phyloP scores from a whole-genome alignment of 768 basidiomycete genomes.

The Pulveroboletus sp. region DNA sequence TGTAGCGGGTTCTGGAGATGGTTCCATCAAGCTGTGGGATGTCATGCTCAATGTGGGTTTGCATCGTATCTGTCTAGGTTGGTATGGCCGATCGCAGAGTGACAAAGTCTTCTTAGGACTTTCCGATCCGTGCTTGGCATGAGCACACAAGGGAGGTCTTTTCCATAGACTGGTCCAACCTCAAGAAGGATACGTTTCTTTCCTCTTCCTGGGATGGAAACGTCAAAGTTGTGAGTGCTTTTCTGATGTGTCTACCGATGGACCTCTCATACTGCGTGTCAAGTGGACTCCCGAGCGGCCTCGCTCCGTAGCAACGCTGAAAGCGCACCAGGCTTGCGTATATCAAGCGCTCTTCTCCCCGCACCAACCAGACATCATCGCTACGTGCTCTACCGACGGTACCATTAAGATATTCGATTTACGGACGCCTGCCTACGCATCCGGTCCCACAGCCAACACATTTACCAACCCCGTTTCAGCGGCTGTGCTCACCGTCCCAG shows the following conservation, averaged over 20 bases:
- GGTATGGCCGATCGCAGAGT: constrained; percentile 24
- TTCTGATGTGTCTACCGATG: not conserved
- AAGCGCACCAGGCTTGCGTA: constrained; percentile 81
- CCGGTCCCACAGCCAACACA: constrained; percentile 47
- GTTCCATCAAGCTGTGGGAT: constrained; percentile 90
- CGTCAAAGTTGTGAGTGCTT: constrained; percentile 74
- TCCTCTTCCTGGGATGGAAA: constrained; percentile 92
- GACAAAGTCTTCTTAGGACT: constrained; percentile 54
- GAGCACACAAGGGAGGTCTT: constrained; percentile 94
- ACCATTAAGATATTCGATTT: constrained; percentile 82
- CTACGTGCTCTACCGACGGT: constrained; percentile 86
- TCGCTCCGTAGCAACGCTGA: constrained; percentile 75
- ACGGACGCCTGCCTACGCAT: constrained; percentile 58
- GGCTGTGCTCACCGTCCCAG: constrained; percentile 74
- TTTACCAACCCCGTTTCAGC: constrained; percentile 70
- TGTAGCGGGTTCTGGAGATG: constrained; percentile 86
- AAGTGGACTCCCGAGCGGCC: constrained; percentile 88
- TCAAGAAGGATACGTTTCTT: constrained; percentile 83
- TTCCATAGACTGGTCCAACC: constrained; percentile 93
- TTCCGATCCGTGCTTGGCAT: constrained; percentile 89
- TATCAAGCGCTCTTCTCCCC: constrained; percentile 94
- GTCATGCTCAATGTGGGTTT: constrained; percentile 71
- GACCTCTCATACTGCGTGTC: not conserved
- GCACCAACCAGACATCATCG: constrained; percentile 78
- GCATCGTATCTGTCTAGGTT: not conserved